phyloP scores from a whole-genome alignment of 2,329 filamentous ascomycete genomes.

The Beauveria medogensis region DNA sequence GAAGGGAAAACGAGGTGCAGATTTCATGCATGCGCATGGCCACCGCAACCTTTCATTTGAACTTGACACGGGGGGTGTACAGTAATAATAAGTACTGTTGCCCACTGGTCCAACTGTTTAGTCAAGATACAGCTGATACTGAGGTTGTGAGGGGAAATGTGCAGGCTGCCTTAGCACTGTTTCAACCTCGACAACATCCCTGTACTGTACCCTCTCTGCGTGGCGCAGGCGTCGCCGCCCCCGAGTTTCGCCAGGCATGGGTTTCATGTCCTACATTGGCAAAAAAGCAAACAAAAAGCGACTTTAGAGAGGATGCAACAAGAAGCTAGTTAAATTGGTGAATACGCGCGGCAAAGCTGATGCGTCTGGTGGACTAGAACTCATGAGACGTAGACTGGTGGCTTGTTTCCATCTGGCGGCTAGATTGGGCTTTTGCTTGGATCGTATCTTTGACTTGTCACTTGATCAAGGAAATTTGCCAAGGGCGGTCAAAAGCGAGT shows the following conservation, averaged over 20 bases:
- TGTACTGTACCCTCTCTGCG: not conserved
- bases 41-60: not conserved
- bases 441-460: too few relatives aligned
- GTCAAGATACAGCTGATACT: not conserved
- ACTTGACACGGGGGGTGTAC: not conserved
- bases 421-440: too few relatives aligned
- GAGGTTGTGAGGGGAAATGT: not conserved
- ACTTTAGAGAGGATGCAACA: not conserved
- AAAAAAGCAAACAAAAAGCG: not conserved
- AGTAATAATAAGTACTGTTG: too few relatives aligned
- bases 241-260: not conserved
- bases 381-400: too few relatives aligned
- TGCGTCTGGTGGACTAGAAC: not conserved
- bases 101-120: not conserved
- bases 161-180: not conserved
- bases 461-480: too few relatives aligned
- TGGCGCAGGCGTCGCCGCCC: not conserved
- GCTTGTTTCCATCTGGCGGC: too few relatives aligned
- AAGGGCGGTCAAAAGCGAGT: too few relatives aligned
- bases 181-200: not conserved
- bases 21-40: constrained; percentile 1
- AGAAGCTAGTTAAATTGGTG: not conserved
- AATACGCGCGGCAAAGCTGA: not conserved
- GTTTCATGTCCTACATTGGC: not conserved
- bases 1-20: not conserved